Percentiles rank a stretch among this genome's conserved stretches.
Evolutionary conservation across 305 asterid genomes (phyloP).

Genomic region (Striga hermonthica): DNA sequence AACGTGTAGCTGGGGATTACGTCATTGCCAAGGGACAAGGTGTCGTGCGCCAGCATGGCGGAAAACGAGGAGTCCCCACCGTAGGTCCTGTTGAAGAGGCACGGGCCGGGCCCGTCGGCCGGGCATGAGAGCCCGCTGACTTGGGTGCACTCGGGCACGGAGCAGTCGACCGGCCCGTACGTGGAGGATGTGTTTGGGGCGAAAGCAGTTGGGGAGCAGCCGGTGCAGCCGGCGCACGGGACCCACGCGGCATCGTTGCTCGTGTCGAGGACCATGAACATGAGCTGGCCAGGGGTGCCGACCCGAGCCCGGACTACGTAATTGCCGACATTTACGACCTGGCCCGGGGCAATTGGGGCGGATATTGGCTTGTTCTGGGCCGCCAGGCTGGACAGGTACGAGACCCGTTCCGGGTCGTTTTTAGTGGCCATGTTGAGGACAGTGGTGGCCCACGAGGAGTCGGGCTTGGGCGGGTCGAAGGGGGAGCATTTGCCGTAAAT

Average conservation of each 20-base stretch:
- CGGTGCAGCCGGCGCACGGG: constrained; percentile 75
- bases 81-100: constrained; percentile 71
- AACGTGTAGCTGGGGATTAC: constrained; percentile 63
- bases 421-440: constrained; percentile 65
- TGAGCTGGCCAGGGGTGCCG: constrained; percentile 76
- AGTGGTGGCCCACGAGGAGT: constrained; percentile 58
- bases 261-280: constrained; percentile 86
- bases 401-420: constrained; percentile 58
- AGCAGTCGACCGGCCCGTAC: constrained; percentile 54
- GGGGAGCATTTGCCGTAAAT: constrained; percentile 86
- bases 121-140: constrained; percentile 67
- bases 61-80: constrained; percentile 68
- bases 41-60: constrained; percentile 68
- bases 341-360: constrained; percentile 74
- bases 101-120: constrained; percentile 45
- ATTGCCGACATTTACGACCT: constrained; percentile 59
- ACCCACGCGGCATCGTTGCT: constrained; percentile 78
- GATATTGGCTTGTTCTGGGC: constrained; percentile 40
- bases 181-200: constrained; percentile 56
- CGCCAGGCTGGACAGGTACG: constrained; percentile 63
- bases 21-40: constrained; percentile 53
- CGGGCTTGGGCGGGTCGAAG: constrained; percentile 49
- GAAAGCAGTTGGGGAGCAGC: constrained; percentile 54
- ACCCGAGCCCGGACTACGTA: constrained; percentile 65
- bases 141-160: constrained; percentile 65